Percentiles rank a stretch among this genome's conserved stretches.
These are phyloP conservation scores for Rhizopogon vinicolor DNA, from an alignment of 768 basidiomycete genomes.

Conservation along the genomic window DNA sequence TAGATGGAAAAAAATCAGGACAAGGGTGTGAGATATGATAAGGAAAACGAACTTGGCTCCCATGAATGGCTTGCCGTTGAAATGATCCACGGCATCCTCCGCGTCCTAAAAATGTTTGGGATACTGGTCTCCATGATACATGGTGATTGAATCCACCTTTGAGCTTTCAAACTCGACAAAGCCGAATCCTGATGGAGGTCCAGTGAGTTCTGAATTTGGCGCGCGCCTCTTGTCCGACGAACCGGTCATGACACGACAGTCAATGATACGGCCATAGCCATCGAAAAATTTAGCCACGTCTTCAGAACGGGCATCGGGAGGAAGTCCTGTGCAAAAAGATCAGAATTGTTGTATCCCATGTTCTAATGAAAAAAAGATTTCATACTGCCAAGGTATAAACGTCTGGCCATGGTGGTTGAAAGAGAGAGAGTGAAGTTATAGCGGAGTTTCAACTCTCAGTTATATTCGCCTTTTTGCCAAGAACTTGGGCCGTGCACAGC, in stretches of 20 bases:
- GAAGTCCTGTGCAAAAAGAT: slow-evolving; percentile 52
- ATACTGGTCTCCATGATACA: slow-evolving; percentile 1
- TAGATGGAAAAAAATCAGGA: slow-evolving; percentile 22
- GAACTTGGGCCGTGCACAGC: slow-evolving; percentile 26
- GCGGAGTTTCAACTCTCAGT: slow-evolving; percentile 26
- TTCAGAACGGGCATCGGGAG: slow-evolving; percentile 75
- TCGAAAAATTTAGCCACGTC: slow-evolving; percentile 89
- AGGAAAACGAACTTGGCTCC: slow-evolving; percentile 62
- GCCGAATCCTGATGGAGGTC: slow-evolving; percentile 66
- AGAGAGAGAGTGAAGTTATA: slow-evolving; percentile 21
- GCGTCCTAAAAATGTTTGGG: slow-evolving; percentile 63
- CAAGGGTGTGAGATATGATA: slow-evolving; percentile 1
- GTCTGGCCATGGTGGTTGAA: slow-evolving; percentile 62
- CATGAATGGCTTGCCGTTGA: slow-evolving; percentile 88
- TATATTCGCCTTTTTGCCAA: slow-evolving; percentile 8
- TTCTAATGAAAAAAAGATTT: slow-evolving; percentile 8
- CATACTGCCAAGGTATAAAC: slow-evolving; percentile 84
- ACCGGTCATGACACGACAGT: slow-evolving; percentile 96
- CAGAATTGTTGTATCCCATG: background rate
- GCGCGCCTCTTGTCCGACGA: slow-evolving; percentile 22
- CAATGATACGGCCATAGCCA: slow-evolving; percentile 82
- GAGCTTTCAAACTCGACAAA: slow-evolving; percentile 94
- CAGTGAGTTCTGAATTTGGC: slow-evolving; percentile 15
- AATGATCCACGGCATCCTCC: slow-evolving; percentile 84
- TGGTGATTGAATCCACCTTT: slow-evolving; percentile 39